Evolutionary conservation across 176 grass and related monocot species (phyloP).

Genomic region (Cenchrus purpureus): DNA sequence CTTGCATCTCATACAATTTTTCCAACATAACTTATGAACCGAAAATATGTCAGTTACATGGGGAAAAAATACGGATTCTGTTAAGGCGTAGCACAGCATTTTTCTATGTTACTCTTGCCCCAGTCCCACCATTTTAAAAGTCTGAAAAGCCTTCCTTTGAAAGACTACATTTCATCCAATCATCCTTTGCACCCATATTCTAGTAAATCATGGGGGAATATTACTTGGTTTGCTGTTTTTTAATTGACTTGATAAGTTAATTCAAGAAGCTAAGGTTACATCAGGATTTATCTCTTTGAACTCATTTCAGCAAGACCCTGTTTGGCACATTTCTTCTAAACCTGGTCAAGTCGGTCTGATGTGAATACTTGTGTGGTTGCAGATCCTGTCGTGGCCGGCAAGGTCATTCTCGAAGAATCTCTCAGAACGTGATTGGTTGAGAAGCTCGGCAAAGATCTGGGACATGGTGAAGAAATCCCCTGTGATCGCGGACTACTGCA

Average conservation of each 20-base stretch:
- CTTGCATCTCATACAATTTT: background rate
- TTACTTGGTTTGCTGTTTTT: background rate
- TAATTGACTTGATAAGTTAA: background rate
- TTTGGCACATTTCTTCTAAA: background rate
- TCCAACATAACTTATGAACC: background rate
- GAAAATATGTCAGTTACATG: background rate
- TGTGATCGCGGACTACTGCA: constrained; percentile 73
- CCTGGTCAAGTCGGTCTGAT: background rate
- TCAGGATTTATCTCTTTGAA: background rate
- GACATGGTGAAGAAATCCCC: constrained; percentile 83
- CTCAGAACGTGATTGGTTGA: constrained; percentile 85
- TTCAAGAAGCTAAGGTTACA: background rate
- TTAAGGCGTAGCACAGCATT: background rate
- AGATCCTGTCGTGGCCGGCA: constrained; percentile 73
- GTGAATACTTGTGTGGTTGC: background rate
- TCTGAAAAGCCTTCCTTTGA: background rate
- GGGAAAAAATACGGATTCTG: background rate
- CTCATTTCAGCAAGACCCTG: background rate
- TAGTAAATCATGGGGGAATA: background rate
- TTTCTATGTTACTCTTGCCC: constrained; percentile 1
- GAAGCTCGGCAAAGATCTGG: constrained; percentile 91
- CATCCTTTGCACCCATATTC: background rate
- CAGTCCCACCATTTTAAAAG: background rate
- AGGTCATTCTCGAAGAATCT: constrained; percentile 75
- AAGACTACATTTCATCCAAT: background rate